Conservation (phyloP, 169 alveolate genomes). For the Plasmodium fragile region DNA sequence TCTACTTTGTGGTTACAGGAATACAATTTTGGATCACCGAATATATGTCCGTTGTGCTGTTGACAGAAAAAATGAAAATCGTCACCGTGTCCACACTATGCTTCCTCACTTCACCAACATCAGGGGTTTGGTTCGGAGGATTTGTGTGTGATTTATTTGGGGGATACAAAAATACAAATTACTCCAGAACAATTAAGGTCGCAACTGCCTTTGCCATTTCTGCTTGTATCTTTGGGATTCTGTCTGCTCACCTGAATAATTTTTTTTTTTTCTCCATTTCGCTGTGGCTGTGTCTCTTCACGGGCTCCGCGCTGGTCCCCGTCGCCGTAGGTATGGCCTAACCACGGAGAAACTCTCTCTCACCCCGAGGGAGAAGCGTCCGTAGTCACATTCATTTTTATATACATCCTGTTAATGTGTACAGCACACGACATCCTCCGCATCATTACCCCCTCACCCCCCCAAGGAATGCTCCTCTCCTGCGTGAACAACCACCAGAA, state of each 20-base stretch:
- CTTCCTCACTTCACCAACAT: constrained; percentile 89
- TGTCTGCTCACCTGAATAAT: constrained; percentile 79
- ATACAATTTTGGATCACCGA: constrained; percentile 93
- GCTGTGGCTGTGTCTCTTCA: constrained; percentile 86
- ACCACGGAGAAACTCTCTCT: too few relatives aligned
- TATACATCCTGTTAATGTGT: background rate
- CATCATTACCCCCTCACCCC: background rate
- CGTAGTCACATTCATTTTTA: background rate
- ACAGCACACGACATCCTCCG: background rate
- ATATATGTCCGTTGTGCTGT: constrained; percentile 83
- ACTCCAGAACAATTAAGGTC: constrained; percentile 82
- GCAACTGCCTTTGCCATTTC: constrained; percentile 86
- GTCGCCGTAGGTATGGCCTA: constrained; percentile 87
- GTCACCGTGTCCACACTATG: constrained; percentile 84
- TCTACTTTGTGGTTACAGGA: constrained; percentile 91
- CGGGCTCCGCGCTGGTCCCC: constrained; percentile 88
- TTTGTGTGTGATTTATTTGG: constrained; percentile 87
- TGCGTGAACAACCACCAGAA: constrained; percentile 81
- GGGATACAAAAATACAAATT: constrained; percentile 86
- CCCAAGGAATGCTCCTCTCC: constrained; percentile 77
- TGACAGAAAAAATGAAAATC: constrained; percentile 83
- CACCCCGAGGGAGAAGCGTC: background rate
- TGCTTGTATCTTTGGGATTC: constrained; percentile 79
- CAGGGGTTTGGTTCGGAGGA: constrained; percentile 91
- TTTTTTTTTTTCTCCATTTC: constrained; percentile 79